These are phyloP conservation scores for Wickerhamomyces alni DNA, from an alignment of 805 yeast genomes.

Conservation along the genomic window DNA sequence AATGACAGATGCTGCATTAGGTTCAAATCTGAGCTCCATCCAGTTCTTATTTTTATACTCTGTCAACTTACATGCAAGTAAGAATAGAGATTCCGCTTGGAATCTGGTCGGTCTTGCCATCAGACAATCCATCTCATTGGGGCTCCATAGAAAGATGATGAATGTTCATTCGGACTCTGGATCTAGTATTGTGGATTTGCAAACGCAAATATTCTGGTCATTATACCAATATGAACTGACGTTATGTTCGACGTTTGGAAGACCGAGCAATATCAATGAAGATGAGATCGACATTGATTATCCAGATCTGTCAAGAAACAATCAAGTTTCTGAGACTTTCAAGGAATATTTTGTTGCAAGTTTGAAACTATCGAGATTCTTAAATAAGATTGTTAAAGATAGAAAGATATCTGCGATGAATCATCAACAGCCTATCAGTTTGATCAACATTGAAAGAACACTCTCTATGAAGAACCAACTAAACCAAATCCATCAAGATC, in stretches of 20 bases:
- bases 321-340: slow-evolving; percentile 21
- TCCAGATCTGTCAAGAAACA: slow-evolving; percentile 22
- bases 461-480: slow-evolving; percentile 30
- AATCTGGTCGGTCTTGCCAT: slow-evolving; percentile 41
- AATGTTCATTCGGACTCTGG: slow-evolving; percentile 9
- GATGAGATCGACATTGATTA: slow-evolving; percentile 38
- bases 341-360: slow-evolving; percentile 28
- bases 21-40: slow-evolving; percentile 40
- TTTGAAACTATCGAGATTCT: slow-evolving; percentile 30
- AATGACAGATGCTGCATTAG: slow-evolving; percentile 36
- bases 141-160: slow-evolving; percentile 36
- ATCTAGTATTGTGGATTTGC: slow-evolving; percentile 16
- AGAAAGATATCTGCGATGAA: slow-evolving; percentile 25
- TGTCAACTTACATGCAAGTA: slow-evolving; percentile 36
- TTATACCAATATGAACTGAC: slow-evolving; percentile 35
- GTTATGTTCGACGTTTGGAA: slow-evolving; percentile 38
- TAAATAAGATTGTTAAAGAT: slow-evolving; percentile 35
- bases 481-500: slow-evolving; percentile 27
- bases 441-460: slow-evolving; percentile 35
- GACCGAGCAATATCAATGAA: slow-evolving; percentile 38
- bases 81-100: slow-evolving; percentile 44
- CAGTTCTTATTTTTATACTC: slow-evolving; percentile 36
- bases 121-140: slow-evolving; percentile 43
- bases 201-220: slow-evolving; percentile 35
- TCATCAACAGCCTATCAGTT: slow-evolving; percentile 32